Base-by-base conservation (phyloP, 441 rosid species). In the Croton setiger region DNA sequence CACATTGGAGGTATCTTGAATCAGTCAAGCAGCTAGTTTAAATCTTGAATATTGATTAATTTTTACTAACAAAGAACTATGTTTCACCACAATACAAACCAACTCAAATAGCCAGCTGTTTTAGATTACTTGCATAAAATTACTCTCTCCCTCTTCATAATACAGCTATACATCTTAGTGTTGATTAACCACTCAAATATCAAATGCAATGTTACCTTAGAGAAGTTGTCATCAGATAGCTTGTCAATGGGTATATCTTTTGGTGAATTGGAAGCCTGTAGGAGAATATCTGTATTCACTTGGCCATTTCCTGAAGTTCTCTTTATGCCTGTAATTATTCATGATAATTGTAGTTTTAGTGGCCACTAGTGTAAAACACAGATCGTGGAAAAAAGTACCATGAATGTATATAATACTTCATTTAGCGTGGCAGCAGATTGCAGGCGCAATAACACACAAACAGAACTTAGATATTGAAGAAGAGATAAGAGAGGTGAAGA, bases 161-260 rank as follows among this genome's bases (percentile, higher is more conserved):
- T 33, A 20, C 31, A 27, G 2, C 53, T 56, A 67, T 11, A 55
- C 23, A 18, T 52, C 48, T n/a, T 23, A 17, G 3, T 43, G 11
- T 71, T 61, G 55, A n/a, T 11, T 17, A 33, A 20, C n/a, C 14
- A 8, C 56, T 64, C 27, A 71, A 56, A 64, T 12, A 11, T 7
- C 8, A 35, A 15, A 63, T 0, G 4, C 43, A 31, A 37, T 69
- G 33, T 53, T 71, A 75, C 80, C 76, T 72, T 59, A 15, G 76
- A 57, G 44, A 76, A 72, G 43, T 82, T 82, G 35, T 75, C 80
- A 65, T 87, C 83, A 47, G 81, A 82, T 41, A 87, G 76, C 70
- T 79, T 68, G 63, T 60, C 64, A 44, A 81, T 70, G 39, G 77
- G 71, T 36, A 85, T 60, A 60, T 76, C 85, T 48, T 71, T 74